Percentiles rank a stretch among this genome's conserved stretches.
Conservation (phyloP, 345 rosid species). For the Eucalyptus marginata region DNA sequence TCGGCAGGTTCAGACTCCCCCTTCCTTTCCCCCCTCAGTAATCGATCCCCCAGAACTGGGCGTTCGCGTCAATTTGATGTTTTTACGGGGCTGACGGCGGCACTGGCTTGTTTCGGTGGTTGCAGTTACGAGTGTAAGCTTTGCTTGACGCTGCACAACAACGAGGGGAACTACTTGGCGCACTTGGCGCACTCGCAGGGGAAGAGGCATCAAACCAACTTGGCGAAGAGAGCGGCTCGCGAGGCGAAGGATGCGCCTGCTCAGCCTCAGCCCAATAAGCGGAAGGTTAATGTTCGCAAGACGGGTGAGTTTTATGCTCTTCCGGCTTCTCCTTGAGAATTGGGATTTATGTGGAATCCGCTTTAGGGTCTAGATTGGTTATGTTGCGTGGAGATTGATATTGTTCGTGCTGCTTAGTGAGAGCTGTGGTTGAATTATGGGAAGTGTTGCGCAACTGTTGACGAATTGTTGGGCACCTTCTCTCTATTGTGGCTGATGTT, state of each 20-base stretch:
- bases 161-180: slow-evolving; percentile 97
- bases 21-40: background rate
- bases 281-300: slow-evolving; percentile 71
- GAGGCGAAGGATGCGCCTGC: slow-evolving; percentile 90
- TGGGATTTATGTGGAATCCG: background rate
- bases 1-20: slow-evolving; percentile 49
- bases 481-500: background rate
- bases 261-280: slow-evolving; percentile 90
- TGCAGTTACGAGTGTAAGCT: slow-evolving; percentile 93
- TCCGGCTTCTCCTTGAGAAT: background rate
- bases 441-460: background rate
- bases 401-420: background rate
- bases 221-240: slow-evolving; percentile 94
- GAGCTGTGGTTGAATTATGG: background rate
- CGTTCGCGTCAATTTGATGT: no score
- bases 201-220: slow-evolving; percentile 92
- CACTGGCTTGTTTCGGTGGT: background rate
- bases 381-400: background rate
- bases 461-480: background rate
- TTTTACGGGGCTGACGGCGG: background rate
- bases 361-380: background rate
- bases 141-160: slow-evolving; percentile 92
- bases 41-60: no score
- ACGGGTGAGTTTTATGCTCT: slow-evolving; percentile 21
- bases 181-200: slow-evolving; percentile 95